Evolutionary conservation across 1,139 yeast species (phyloP), one percentile per base, ranked within the genome.

Genomic region (Blastobotrys serpentis): DNA sequence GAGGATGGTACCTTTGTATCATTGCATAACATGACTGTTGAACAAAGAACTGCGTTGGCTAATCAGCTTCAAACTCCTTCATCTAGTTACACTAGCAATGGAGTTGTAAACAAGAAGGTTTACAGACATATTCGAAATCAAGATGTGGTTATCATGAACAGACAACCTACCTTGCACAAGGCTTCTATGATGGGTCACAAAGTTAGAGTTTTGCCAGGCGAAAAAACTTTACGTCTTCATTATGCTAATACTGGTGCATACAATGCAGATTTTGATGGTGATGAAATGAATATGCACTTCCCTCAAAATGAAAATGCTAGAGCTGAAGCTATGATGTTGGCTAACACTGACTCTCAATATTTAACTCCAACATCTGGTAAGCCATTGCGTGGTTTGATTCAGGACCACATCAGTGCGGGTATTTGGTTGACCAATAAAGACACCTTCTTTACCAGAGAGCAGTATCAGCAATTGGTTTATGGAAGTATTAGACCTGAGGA

Each of bases 101-200:
- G 61, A 51, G 86, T 84, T 39, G 72, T 86, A 54, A 89, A 88
- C 73, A 94, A 94, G 66, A 94, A 92, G 71, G 98, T 94, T 42
- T 84, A 77, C 68, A 82, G 98, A 67, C 98, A 94, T 65, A 87
- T 94, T 65, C 84, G 86, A 56, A 90, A 94, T 71, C 85, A 89
- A 56, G 99, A 94, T 71, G 94, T 92, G 54, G 98, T 94, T 39
- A 72, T 94, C 43, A 92, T 94, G 98, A 94, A 94, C 73, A 89
- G 99, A 75, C 99, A 94, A 74, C 98, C 99, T 46, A 90, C 98
- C 18, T 78, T 94, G 68, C 99, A 94, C 74, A 94, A 94, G 72
- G 98, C 98, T 46, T 94, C 98, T 23, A 94, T 94, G 96, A 94
- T 94, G 99, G 98, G 98, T 59, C 99, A 94, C 72, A 87, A 85